A percentile compares a stretch with the other conserved stretches of the same genome.
These are phyloP conservation scores for Dipodascus albidus DNA, from an alignment of 805 yeast species.

Conservation along the genomic window DNA sequence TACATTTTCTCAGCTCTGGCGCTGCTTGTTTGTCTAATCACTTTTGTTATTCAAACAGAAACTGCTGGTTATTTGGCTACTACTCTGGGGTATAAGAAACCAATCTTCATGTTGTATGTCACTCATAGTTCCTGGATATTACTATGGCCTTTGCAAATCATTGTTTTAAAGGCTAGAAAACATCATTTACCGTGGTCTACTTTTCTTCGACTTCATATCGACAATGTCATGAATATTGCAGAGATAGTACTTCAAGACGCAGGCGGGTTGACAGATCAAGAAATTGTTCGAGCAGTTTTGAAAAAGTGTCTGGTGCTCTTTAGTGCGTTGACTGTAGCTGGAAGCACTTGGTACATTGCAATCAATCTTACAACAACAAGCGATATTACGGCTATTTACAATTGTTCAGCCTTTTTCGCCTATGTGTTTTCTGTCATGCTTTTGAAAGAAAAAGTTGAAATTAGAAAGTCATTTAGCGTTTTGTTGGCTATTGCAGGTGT, in stretches of 20 bases:
- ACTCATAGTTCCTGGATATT: conserved; percentile 75
- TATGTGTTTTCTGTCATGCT: conserved; percentile 73
- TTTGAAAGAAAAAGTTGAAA: conserved; percentile 51
- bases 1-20: conserved; percentile 34
- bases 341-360: conserved; percentile 77
- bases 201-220: conserved; percentile 13
- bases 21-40: conserved; percentile 35
- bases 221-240: conserved; percentile 16
- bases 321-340: conserved; percentile 58
- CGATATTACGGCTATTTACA: conserved; percentile 83
- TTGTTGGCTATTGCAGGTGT: conserved; percentile 65
- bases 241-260: conserved; percentile 11
- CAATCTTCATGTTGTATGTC: conserved; percentile 44
- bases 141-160: conserved; percentile 60
- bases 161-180: conserved; percentile 36
- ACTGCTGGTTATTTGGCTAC: conserved; percentile 58
- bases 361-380: conserved; percentile 71
- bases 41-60: conserved; percentile 77
- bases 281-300: conserved; percentile 38
- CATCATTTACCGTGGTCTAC: conserved; percentile 21
- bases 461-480: conserved; percentile 57
- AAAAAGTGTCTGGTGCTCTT: conserved; percentile 36
- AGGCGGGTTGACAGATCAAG: conserved; percentile 12
- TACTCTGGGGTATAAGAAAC: conserved; percentile 48
- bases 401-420: conserved; percentile 83